A percentile compares a stretch with the other conserved stretches of the same genome.
phyloP scores from a whole-genome alignment of 192 early-diverging fungal species.

The Backusella tuberculispora region DNA sequence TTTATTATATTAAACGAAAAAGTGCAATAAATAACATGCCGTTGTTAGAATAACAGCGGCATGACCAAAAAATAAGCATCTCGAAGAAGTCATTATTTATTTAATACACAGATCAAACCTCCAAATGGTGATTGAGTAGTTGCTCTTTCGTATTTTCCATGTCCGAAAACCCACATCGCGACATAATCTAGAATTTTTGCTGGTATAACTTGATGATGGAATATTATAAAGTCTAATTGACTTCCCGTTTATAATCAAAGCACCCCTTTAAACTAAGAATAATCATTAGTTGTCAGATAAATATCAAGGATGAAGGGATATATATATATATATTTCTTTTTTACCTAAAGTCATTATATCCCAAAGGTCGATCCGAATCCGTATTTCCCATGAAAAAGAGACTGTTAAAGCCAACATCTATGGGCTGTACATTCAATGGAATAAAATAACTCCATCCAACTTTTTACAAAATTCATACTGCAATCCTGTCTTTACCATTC shows the following conservation, averaged over 20 bases:
- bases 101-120: too few relatives aligned
- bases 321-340: neutral
- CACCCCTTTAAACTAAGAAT: constrained; percentile 38
- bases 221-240: constrained; percentile 56
- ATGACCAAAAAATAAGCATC: too few relatives aligned
- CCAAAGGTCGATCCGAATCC: constrained; percentile 53
- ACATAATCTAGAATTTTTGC: constrained; percentile 50
- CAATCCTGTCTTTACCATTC: constrained; percentile 58
- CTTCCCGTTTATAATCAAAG: constrained; percentile 56
- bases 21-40: too few relatives aligned
- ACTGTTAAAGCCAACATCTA: constrained; percentile 34
- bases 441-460: constrained; percentile 65
- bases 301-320: too few relatives aligned
- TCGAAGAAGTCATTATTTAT: too few relatives aligned
- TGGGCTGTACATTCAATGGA: constrained; percentile 32
- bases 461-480: constrained; percentile 45
- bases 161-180: too few relatives aligned
- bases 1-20: too few relatives aligned
- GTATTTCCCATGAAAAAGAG: constrained; percentile 59
- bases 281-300: neutral
- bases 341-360: constrained; percentile 57
- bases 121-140: too few relatives aligned
- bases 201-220: constrained; percentile 44
- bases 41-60: too few relatives aligned
- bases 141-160: too few relatives aligned